These are phyloP conservation scores for Schizosaccharomyces versatilis DNA, from an alignment of 1,139 yeast species.

Conservation along the genomic window DNA sequence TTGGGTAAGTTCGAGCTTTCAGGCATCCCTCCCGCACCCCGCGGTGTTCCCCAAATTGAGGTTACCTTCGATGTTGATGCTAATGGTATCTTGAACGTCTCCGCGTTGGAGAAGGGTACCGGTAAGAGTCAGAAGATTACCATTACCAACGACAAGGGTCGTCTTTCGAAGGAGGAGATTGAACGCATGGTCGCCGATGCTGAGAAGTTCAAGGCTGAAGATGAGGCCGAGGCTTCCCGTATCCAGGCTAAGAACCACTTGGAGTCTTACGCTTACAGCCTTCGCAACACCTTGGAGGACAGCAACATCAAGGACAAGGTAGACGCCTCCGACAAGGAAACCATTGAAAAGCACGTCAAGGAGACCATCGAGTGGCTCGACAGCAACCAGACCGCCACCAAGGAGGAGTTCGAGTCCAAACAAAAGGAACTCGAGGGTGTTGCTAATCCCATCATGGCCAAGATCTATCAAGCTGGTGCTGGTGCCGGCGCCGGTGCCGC, in stretches of 20 bases:
- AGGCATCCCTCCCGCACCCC: slow-evolving; percentile 89
- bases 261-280: slow-evolving; percentile 77
- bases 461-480: slow-evolving; percentile 44
- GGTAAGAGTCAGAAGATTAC: slow-evolving; percentile 64
- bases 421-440: slow-evolving; percentile 84
- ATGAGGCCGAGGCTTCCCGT: slow-evolving; percentile 62
- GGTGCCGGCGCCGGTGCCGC: slow-evolving; percentile 35
- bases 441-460: slow-evolving; percentile 85
- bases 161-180: slow-evolving; percentile 81
- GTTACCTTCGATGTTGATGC: slow-evolving; percentile 83
- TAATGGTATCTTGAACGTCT: slow-evolving; percentile 79
- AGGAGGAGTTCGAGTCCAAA: slow-evolving; percentile 70
- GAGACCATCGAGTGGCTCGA: slow-evolving; percentile 80
- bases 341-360: slow-evolving; percentile 62
- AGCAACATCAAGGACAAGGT: slow-evolving; percentile 66
- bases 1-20: slow-evolving; percentile 81
- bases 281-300: slow-evolving; percentile 64
- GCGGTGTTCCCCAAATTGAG: slow-evolving; percentile 89
- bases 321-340: slow-evolving; percentile 54
- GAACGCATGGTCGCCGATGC: slow-evolving; percentile 91
- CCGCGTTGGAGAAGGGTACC: slow-evolving; percentile 82
- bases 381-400: slow-evolving; percentile 64
- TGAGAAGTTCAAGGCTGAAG: slow-evolving; percentile 66
- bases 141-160: slow-evolving; percentile 85
- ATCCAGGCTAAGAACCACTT: slow-evolving; percentile 66